Conservation (phyloP, 73 alveolate species). For the Paramecium bursaria region DNA sequence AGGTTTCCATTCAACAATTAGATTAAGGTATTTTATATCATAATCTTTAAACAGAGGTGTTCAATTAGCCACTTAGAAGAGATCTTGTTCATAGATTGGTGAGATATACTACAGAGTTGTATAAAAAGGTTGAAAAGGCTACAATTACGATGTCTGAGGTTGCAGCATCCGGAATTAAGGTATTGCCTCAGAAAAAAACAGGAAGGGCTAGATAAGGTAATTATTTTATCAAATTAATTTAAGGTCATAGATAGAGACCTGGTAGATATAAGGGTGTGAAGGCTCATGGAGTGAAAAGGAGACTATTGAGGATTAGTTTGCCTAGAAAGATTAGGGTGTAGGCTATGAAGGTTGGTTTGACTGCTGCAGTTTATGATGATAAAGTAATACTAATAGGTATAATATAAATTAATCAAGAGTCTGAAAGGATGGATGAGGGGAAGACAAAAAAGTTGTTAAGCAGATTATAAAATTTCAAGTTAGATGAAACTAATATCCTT, state of each 20-base stretch:
- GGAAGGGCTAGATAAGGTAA: conserved; percentile 48
- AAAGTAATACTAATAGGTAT: conserved; percentile 17
- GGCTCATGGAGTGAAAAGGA: conserved; percentile 54
- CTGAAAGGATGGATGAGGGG: conserved; percentile 37
- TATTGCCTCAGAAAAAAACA: conserved; percentile 44
- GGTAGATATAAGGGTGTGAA: conserved; percentile 56
- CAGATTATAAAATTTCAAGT: not conserved
- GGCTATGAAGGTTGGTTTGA: conserved; percentile 29
- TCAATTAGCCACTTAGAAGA: conserved; percentile 55
- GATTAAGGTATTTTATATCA: conserved; percentile 7
- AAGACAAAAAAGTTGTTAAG: conserved; percentile 15
- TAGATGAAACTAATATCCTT: not conserved
- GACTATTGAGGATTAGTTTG: conserved; percentile 28
- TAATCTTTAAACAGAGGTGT: not conserved
- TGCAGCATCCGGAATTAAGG: conserved; percentile 50
- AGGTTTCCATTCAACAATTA: conserved; percentile 10
- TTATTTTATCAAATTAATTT: too few species aligned
- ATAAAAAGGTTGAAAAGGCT: conserved; percentile 10
- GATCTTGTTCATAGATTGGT: conserved; percentile 45
- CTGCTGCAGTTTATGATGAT: conserved; percentile 44
- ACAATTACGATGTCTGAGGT: conserved; percentile 10
- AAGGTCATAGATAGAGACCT: conserved; percentile 57
- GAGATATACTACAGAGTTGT: not conserved
- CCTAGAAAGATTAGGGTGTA: conserved; percentile 46
- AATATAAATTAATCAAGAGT: too few species aligned